Evolutionary conservation across 768 basidiomycete genomes (phyloP).

Genomic region (Phylloporus scabripes): DNA sequence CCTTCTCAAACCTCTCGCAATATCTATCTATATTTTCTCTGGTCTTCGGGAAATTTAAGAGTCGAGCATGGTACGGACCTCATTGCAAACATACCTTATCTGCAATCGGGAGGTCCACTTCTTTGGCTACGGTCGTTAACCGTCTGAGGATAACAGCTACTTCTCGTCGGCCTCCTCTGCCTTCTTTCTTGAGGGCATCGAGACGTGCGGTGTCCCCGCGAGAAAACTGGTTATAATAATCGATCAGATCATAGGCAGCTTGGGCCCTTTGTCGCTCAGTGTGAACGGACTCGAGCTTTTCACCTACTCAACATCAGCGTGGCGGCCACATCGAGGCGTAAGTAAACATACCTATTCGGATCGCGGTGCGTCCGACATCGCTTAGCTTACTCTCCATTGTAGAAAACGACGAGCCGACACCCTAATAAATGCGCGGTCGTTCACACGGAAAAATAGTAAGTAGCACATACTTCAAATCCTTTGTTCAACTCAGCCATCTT

Average conservation of each 20-base stretch:
- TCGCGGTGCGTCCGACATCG: slow-evolving; percentile 89
- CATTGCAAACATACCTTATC: slow-evolving; percentile 53
- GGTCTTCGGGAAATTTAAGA: slow-evolving; percentile 44
- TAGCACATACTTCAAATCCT: slow-evolving; percentile 77
- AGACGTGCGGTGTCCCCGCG: slow-evolving; percentile 70
- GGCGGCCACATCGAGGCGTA: neutral
- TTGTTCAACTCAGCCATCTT: slow-evolving; percentile 90
- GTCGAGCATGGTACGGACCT: neutral
- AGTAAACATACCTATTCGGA: slow-evolving; percentile 68
- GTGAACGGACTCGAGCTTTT: slow-evolving; percentile 93
- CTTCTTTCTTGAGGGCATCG: slow-evolving; percentile 79
- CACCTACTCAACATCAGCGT: slow-evolving; percentile 46
- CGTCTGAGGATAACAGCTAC: slow-evolving; percentile 84
- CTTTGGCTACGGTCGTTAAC: slow-evolving; percentile 83
- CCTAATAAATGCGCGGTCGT: slow-evolving; percentile 39
- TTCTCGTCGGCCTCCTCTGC: slow-evolving; percentile 80
- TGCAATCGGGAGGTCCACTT: slow-evolving; percentile 81
- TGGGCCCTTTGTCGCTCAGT: slow-evolving; percentile 88
- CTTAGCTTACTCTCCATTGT: slow-evolving; percentile 90
- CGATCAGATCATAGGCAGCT: slow-evolving; percentile 89
- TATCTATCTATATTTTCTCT: slow-evolving; percentile 92
- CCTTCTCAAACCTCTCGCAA: slow-evolving; percentile 98
- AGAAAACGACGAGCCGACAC: slow-evolving; percentile 80
- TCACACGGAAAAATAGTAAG: neutral
- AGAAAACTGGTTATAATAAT: slow-evolving; percentile 90